Evolutionary conservation across 305 asterid genomes (phyloP).

Genomic region (Fraxinus angustifolia): DNA sequence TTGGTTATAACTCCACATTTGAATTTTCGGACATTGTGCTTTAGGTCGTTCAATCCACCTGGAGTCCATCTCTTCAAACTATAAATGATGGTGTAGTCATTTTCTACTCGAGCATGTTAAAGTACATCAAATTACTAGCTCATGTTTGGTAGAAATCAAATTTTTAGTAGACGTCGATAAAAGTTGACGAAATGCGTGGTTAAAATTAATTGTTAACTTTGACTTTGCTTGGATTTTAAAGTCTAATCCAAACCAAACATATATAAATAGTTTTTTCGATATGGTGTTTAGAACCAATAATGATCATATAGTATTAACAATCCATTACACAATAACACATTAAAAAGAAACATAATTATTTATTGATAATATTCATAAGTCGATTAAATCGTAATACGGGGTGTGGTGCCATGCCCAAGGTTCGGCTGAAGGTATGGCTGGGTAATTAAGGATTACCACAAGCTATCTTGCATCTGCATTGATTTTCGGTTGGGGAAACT

Average conservation of each 20-base stretch:
- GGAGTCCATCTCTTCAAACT: background rate
- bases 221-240: too few species aligned
- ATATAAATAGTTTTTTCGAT: too few species aligned
- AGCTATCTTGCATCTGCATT: background rate
- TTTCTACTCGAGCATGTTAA: too few species aligned
- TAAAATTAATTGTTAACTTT: too few species aligned
- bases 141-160: too few species aligned
- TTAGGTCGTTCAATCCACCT: background rate
- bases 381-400: background rate
- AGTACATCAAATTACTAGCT: background rate
- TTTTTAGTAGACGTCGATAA: too few species aligned
- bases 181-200: too few species aligned
- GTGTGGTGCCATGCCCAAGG: background rate
- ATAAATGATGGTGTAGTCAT: background rate
- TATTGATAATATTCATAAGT: background rate
- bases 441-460: background rate
- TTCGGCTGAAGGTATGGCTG: background rate
- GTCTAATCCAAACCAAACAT: too few species aligned
- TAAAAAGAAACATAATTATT: background rate
- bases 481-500: background rate
- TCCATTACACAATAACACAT: background rate
- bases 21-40: background rate
- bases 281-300: background rate
- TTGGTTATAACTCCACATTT: too few species aligned
- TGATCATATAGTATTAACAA: background rate